Base-by-base conservation (phyloP, 768 basidiomycete species). In the Pleurotus ostreatus region DNA sequence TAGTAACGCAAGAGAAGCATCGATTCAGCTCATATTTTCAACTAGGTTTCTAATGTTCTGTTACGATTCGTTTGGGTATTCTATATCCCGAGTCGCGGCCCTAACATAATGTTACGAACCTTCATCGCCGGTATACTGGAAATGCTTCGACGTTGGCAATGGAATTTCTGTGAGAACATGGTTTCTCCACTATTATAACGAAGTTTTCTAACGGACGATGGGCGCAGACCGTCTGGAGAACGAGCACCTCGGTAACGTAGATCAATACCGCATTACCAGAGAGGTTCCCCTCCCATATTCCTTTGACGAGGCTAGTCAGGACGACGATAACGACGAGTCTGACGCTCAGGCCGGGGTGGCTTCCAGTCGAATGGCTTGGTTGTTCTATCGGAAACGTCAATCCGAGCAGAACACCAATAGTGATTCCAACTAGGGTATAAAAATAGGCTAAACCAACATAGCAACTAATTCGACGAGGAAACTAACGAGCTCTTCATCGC, bases 221-320 rank as follows among this genome's bases (percentile, higher is more conserved):
- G 5, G 46, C 30, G 15, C 61, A 91, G 87, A 82, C 69, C 89
- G 91, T 61, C 71, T 92, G 41, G 91, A 95, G 69, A 94, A 90
- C 71, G 94, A 97, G 71, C 94, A 97, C 61, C 72, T 95, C 23
- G 90, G 91, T 76, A 97, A 97, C 68, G 83, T 90, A 69, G 92
- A 92, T 78, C 92, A 94, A 63, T 96, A 92, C 68, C 91, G 94
- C 20, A 84, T 90, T 43, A 92, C 89, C 1, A 78, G 87, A 22
- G 93, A 97, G 63, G 84, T 93, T 12, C 89, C 92, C 0, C 70
- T 97, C 34, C 93, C 92, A 1, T 96, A 95, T 68, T 66, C 73
- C 1, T 72, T 86, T 53, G 81, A 86, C 46, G 78, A 82, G 46
- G 68, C 73, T 34, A 77, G 71, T 45, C 73, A 71, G 30, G 79